Evolutionary conservation across 2,329 filamentous ascomycete species (phyloP).

Genomic region (Stemphylium vesicarium): DNA sequence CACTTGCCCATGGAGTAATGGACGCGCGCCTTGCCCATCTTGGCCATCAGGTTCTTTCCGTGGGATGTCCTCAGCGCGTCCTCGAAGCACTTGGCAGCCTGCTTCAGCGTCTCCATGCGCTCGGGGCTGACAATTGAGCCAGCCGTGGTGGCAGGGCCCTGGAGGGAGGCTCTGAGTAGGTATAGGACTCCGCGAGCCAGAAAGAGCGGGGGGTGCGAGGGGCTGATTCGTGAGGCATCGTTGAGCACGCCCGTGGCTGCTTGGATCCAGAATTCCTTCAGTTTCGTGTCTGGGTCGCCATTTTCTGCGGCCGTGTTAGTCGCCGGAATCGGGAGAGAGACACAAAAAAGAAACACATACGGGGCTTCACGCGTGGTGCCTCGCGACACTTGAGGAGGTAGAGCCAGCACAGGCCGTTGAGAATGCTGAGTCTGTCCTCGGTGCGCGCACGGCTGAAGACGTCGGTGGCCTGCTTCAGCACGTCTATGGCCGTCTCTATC

Average conservation of each 20-base stretch:
- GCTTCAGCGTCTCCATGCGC: constrained; percentile 77
- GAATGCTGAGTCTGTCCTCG: constrained; percentile 83
- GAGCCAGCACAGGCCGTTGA: constrained; percentile 88
- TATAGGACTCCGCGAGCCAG: constrained; percentile 89
- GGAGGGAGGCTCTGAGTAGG: constrained; percentile 84
- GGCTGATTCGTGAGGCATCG: constrained; percentile 93
- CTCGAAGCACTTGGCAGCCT: constrained; percentile 91
- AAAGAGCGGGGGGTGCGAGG: constrained; percentile 87
- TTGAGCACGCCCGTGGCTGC: constrained; percentile 90
- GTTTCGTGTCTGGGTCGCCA: constrained; percentile 75
- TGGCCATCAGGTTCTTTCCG: constrained; percentile 87
- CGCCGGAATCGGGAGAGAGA: neutral
- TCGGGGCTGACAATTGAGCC: constrained; percentile 72
- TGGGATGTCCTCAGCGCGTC: constrained; percentile 86
- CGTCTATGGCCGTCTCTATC: constrained; percentile 79
- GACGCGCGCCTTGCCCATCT: constrained; percentile 86
- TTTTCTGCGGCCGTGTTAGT: constrained; percentile 10
- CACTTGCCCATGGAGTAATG: constrained; percentile 87
- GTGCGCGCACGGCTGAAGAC: constrained; percentile 73
- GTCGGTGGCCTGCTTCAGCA: constrained; percentile 73
- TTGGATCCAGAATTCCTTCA: constrained; percentile 92
- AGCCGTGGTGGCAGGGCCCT: constrained; percentile 73
- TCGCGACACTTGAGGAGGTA: constrained; percentile 88
- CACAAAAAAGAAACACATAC: constrained; percentile 23
- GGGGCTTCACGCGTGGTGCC: constrained; percentile 71